Evolutionary conservation across 208 protist genomes (phyloP).

Genomic region (Wallacemonas sp.): DNA sequence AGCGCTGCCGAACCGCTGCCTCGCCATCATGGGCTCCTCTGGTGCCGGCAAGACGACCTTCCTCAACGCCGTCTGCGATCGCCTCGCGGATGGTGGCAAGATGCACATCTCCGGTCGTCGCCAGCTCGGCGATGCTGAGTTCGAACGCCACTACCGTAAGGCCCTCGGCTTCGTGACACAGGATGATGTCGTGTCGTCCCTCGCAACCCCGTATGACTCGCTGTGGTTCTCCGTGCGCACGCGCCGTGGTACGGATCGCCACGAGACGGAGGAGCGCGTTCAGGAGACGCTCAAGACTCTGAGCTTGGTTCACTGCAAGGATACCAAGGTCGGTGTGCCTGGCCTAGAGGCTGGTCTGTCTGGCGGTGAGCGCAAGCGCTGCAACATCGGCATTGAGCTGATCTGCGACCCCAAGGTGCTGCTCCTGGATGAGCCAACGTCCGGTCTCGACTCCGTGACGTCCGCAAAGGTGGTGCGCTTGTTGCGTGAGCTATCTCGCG

Average conservation of each 20-base stretch:
- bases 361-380: slow-evolving; percentile 89
- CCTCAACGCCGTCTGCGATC: slow-evolving; percentile 79
- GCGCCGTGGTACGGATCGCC: slow-evolving; percentile 38
- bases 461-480: slow-evolving; percentile 83
- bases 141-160: slow-evolving; percentile 56
- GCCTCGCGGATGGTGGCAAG: slow-evolving; percentile 38
- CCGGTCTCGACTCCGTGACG: slow-evolving; percentile 87
- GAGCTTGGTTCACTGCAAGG: slow-evolving; percentile 53
- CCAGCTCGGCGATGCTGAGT: slow-evolving; percentile 71
- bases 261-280: slow-evolving; percentile 58
- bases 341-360: slow-evolving; percentile 75
- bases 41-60: slow-evolving; percentile 91
- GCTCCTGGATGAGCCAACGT: slow-evolving; percentile 91
- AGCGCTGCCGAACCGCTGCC: slow-evolving; percentile 65
- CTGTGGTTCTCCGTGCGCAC: slow-evolving; percentile 81
- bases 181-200: slow-evolving; percentile 75
- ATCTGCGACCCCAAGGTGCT: slow-evolving; percentile 85
- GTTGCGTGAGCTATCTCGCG: slow-evolving; percentile 68
- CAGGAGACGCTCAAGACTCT: slow-evolving; percentile 70
- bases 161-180: slow-evolving; percentile 80
- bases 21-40: slow-evolving; percentile 82
- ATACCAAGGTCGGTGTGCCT: slow-evolving; percentile 79
- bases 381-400: slow-evolving; percentile 88
- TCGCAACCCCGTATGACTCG: slow-evolving; percentile 66
- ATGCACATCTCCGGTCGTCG: slow-evolving; percentile 47